Base-by-base conservation (phyloP, 805 yeast genomes). In the Lipomyces mesembrius region DNA sequence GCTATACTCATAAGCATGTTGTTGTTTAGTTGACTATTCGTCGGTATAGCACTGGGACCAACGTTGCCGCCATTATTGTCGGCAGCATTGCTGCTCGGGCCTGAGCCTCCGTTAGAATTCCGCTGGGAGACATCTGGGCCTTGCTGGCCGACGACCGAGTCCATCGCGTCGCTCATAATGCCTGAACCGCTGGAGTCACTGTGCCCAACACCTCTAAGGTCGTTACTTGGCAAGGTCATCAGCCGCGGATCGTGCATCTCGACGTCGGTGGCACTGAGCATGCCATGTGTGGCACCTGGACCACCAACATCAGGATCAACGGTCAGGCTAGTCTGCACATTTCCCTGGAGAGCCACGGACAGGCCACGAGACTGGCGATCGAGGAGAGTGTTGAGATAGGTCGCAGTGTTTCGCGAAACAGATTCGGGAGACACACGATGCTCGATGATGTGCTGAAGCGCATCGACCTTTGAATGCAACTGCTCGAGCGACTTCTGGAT, bases 381-480 rank as follows among this genome's bases (percentile, higher is more conserved):
- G 14, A 56, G 63, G 43, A 34, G 43, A 8, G 25, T 56, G 56
- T 53, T 61, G 43, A 58, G 62, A 32, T 61, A 60, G 20, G 58
- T 17, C 2, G 63, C 39, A 27, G 67, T 55, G 56, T 56, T 43
- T 39, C 64, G 58, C 61, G 60, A 37, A 12, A 57, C 59, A 53
- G 61, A n/a, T 52, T 54, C 56, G 22, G 63, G 14, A 27, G 60
- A 12, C 12, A 54, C 53, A 25, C 61, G 54, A 51, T 60, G 72
- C 39, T 64, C 71, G 39, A 74, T 64, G 57, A 63, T 57, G 46
- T 61, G 76, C 53, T 74, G 75, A 52, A 69, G 73, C 57, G 75
- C 67, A 34, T 74, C 74, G 63, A 67, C 75, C 63, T 66, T 72
- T 35, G 72, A 70, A 59, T 75, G 78, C 51, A 72, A 74, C 62